Percentiles rank a stretch among this genome's conserved stretches.
phyloP scores from a whole-genome alignment of 352 stramenopile species.

The Plasmopara viticola region DNA sequence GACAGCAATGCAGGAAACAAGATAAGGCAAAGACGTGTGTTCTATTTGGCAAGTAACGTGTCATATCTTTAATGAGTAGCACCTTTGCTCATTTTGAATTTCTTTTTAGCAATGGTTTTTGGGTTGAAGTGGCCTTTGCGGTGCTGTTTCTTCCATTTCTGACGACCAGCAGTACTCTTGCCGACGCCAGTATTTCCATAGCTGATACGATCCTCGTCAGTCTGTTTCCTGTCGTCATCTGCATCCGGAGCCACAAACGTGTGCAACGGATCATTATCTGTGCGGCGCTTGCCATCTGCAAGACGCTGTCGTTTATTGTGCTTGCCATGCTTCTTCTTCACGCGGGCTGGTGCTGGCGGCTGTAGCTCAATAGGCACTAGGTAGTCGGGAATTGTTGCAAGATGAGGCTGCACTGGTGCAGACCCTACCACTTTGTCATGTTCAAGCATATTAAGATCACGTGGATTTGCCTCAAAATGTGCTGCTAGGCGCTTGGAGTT shows the following conservation, averaged over 20 bases:
- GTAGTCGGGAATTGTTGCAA: constrained; percentile 95
- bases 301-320: constrained; percentile 56
- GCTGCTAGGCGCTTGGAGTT: constrained; percentile 95
- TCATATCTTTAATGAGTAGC: constrained; percentile 38
- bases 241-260: constrained; percentile 78
- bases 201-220: constrained; percentile 79
- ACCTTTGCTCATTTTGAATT: constrained; percentile 65
- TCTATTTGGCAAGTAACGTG: neutral
- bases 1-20: constrained; percentile 5
- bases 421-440: constrained; percentile 95
- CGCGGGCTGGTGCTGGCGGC: constrained; percentile 62
- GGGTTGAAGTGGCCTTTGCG: constrained; percentile 91
- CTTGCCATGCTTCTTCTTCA: constrained; percentile 68
- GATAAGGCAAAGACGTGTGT: constrained; percentile 19
- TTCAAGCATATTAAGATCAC: constrained; percentile 91
- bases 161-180: constrained; percentile 89
- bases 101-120: constrained; percentile 86
- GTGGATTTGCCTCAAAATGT: constrained; percentile 97
- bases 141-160: constrained; percentile 91
- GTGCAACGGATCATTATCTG: constrained; percentile 96
- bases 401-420: constrained; percentile 91
- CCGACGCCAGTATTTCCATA: constrained; percentile 88
- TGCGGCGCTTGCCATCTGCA: constrained; percentile 75
- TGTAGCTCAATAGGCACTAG: constrained; percentile 95
- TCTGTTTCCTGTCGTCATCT: constrained; percentile 41